phyloP scores from a whole-genome alignment of 2,329 filamentous ascomycete genomes.

The Ascosphaera apis region DNA sequence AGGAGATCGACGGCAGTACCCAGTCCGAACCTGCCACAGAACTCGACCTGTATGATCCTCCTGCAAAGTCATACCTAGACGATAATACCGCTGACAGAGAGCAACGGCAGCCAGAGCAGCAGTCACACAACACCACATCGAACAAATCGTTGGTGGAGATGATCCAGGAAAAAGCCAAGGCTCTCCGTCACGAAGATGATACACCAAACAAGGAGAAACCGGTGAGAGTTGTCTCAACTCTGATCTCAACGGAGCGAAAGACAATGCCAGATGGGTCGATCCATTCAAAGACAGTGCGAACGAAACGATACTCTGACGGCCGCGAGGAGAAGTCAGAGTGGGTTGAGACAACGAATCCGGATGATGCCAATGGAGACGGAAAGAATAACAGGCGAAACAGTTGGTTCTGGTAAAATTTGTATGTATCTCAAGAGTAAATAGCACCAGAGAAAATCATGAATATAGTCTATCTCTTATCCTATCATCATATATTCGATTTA shows the following conservation, averaged over 20 bases:
- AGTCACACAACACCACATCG: too few relatives aligned
- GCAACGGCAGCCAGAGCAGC: too few relatives aligned
- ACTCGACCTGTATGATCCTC: conserved; percentile 23
- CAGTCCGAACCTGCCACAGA: conserved; percentile 12
- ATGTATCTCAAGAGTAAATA: too few relatives aligned
- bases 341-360: conserved; percentile 3
- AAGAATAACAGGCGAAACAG: neutral
- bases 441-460: too few relatives aligned
- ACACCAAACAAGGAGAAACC: neutral
- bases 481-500: too few relatives aligned
- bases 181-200: neutral
- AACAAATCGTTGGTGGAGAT: neutral
- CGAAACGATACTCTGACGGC: conserved; percentile 36
- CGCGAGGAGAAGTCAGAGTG: conserved; percentile 35
- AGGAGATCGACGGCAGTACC: neutral
- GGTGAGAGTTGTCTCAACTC: conserved; percentile 26
- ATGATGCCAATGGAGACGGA: conserved; percentile 1
- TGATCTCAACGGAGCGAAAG: conserved; percentile 33
- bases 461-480: too few relatives aligned
- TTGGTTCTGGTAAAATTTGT: too few relatives aligned
- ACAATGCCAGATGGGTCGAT: conserved; percentile 33
- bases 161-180: neutral
- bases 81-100: too few relatives aligned
- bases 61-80: too few relatives aligned
- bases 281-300: conserved; percentile 32